Evolutionary conservation across 371 early-diverging fungal genomes (phyloP).

Genomic region (Saksenaea oblongispora): DNA sequence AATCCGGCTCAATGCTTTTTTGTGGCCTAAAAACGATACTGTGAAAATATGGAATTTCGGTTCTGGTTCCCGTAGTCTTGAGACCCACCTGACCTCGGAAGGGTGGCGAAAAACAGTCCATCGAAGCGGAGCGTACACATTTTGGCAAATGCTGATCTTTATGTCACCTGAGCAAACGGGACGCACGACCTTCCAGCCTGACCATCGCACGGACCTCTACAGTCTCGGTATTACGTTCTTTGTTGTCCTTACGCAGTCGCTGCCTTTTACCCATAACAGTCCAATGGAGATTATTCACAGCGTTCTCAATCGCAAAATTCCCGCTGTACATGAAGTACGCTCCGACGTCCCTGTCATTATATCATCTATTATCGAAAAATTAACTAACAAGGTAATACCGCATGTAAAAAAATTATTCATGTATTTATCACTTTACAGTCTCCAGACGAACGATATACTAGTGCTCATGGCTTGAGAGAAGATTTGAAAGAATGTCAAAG

Average conservation of each 20-base stretch:
- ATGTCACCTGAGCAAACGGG: constrained; percentile 66
- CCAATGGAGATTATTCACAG: constrained; percentile 63
- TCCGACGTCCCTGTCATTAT: constrained; percentile 50
- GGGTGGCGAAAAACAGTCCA: constrained; percentile 48
- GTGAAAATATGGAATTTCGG: constrained; percentile 52
- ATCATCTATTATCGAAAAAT: constrained; percentile 55
- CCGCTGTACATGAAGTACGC: constrained; percentile 43
- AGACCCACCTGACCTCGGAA: constrained; percentile 44
- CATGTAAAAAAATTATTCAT: not conserved
- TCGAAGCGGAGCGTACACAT: constrained; percentile 30
- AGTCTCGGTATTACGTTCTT: constrained; percentile 58
- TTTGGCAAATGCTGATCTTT: constrained; percentile 40
- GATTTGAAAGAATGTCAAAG: constrained; percentile 55
- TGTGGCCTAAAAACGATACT: constrained; percentile 35
- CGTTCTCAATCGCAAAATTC: constrained; percentile 52
- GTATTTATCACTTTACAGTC: constrained; percentile 35
- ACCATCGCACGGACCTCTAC: constrained; percentile 64
- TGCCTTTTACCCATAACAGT: constrained; percentile 52
- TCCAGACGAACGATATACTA: constrained; percentile 61
- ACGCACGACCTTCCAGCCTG: constrained; percentile 59
- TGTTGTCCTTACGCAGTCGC: constrained; percentile 46
- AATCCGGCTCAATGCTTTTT: constrained; percentile 42
- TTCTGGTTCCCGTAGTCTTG: constrained; percentile 40
- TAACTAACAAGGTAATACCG: constrained; percentile 54
- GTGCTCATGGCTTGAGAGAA: constrained; percentile 57